A percentile compares a stretch with the other conserved stretches of the same genome.
These are phyloP conservation scores for Oemleria cerasiformis DNA, from an alignment of 306 rosid species.

Conservation along the genomic window DNA sequence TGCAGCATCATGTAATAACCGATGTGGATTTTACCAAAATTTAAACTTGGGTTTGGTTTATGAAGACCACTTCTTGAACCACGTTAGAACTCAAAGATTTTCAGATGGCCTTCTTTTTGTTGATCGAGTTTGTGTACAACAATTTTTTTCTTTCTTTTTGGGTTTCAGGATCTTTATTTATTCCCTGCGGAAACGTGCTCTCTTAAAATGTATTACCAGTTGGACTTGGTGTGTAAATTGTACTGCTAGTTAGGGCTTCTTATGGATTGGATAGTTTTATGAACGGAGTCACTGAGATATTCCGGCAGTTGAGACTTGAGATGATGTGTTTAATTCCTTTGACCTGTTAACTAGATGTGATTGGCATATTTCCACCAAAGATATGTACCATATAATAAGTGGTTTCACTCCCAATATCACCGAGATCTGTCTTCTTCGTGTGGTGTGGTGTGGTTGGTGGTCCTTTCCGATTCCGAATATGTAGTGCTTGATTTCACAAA, in stretches of 20 bases:
- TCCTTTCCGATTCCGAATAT: no score
- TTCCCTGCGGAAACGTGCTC: constrained; percentile 15
- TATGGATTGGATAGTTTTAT: constrained; percentile 3
- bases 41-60: constrained; percentile 9
- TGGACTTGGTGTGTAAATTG: constrained; percentile 38
- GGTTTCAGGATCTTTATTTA: constrained; percentile 20
- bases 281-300: background rate
- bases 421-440: no score
- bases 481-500: no score
- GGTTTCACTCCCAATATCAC: no score
- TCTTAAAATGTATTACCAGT: constrained; percentile 17
- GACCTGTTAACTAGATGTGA: no score
- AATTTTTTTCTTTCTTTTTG: constrained; percentile 10
- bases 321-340: background rate
- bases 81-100: constrained; percentile 17
- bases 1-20: constrained; percentile 75
- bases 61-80: constrained; percentile 26
- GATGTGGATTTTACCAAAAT: constrained; percentile 22
- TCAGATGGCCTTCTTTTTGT: constrained; percentile 14
- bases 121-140: constrained; percentile 41
- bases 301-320: constrained; percentile 8
- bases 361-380: no score
- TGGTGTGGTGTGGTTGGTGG: no score
- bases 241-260: constrained; percentile 9
- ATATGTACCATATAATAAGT: no score